Evolutionary conservation across 2,329 filamentous ascomycete species (phyloP).

Genomic region (Cercospora sp.): DNA sequence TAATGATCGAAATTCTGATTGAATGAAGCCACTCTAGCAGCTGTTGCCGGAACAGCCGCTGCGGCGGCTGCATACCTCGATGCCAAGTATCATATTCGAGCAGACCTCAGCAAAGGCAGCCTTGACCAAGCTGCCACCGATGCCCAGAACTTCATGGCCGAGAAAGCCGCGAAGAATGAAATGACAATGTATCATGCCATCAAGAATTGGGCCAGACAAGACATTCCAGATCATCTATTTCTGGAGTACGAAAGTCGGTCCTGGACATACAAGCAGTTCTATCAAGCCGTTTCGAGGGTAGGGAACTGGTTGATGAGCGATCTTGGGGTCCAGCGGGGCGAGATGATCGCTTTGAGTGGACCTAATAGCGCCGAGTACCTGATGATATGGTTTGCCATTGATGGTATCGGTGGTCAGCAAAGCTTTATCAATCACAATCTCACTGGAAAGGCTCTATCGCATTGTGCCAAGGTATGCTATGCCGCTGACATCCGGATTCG

Average conservation of each 20-base stretch:
- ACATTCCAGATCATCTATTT: slow-evolving; percentile 29
- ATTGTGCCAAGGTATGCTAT: slow-evolving; percentile 40
- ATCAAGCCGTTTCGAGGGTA: slow-evolving; percentile 68
- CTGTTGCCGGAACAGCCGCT: slow-evolving; percentile 33
- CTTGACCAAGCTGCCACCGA: slow-evolving; percentile 27
- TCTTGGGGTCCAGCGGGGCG: slow-evolving; percentile 42
- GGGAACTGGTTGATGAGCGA: slow-evolving; percentile 70
- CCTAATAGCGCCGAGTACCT: slow-evolving; percentile 40
- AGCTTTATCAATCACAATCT: slow-evolving; percentile 41
- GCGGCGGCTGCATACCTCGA: slow-evolving; percentile 59
- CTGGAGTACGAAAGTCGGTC: slow-evolving; percentile 38
- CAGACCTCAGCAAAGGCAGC: slow-evolving; percentile 54
- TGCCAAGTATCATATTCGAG: slow-evolving; percentile 66
- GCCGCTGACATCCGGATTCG: neutral
- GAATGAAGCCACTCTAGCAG: slow-evolving; percentile 27
- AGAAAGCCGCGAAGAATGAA: slow-evolving; percentile 23
- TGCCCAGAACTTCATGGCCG: slow-evolving; percentile 30
- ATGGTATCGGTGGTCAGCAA: slow-evolving; percentile 50
- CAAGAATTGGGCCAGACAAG: slow-evolving; percentile 29
- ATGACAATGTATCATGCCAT: slow-evolving; percentile 33
- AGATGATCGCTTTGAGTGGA: slow-evolving; percentile 39
- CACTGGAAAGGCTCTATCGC: slow-evolving; percentile 37
- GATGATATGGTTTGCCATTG: slow-evolving; percentile 54
- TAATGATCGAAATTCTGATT: neutral
- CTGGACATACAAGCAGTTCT: slow-evolving; percentile 72